Conservation (phyloP, 73 alveolate species). For the Stentor coeruleus region DNA sequence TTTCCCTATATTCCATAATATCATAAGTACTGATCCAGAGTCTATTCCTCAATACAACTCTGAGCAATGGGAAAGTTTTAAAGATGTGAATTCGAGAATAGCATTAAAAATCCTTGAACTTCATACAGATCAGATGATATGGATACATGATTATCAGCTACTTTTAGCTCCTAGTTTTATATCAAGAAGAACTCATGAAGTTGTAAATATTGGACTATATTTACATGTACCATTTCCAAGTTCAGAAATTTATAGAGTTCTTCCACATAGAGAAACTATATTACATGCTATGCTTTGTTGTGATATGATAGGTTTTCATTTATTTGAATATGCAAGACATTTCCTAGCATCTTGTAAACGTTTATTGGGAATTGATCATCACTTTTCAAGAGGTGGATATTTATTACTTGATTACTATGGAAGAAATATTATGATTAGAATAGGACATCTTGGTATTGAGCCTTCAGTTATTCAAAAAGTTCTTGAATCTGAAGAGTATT, state of each 20-base stretch:
- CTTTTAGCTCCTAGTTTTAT: constrained; percentile 49
- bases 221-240: constrained; percentile 62
- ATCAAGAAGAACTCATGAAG: constrained; percentile 28
- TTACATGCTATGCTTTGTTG: constrained; percentile 53
- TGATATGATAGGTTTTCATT: constrained; percentile 84
- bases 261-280: constrained; percentile 49
- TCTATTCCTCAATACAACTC: constrained; percentile 1
- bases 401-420: constrained; percentile 72
- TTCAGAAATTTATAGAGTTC: constrained; percentile 42
- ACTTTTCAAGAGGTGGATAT: constrained; percentile 25
- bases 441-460: constrained; percentile 78
- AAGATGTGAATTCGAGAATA: constrained; percentile 3
- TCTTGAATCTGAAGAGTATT: constrained; percentile 28
- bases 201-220: constrained; percentile 38
- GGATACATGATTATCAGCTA: constrained; percentile 61
- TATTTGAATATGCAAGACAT: constrained; percentile 76
- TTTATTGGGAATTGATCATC: constrained; percentile 67
- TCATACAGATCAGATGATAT: constrained; percentile 32
- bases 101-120: constrained; percentile 17
- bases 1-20: constrained; percentile 12
- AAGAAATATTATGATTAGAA: constrained; percentile 63
- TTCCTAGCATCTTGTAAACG: constrained; percentile 67
- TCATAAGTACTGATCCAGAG: neutral
- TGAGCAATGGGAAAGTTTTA: constrained; percentile 24
- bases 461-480: constrained; percentile 50